phyloP scores from a whole-genome alignment of 306 rosid species.

The Fagus sylvatica region DNA sequence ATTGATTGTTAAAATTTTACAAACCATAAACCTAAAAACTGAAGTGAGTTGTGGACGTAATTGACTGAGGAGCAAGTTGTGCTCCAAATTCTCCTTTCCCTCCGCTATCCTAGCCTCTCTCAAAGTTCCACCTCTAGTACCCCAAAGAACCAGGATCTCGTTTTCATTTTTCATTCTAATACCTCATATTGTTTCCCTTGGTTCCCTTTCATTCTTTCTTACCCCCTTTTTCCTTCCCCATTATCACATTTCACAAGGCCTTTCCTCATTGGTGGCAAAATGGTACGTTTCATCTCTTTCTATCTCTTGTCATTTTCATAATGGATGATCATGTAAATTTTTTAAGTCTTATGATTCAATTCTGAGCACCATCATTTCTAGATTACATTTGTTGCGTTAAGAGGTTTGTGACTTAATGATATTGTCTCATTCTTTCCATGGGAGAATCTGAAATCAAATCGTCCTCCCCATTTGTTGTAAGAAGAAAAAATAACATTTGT shows the following conservation, averaged over 20 bases:
- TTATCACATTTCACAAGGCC: conserved; percentile 46
- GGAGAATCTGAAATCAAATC: too few species aligned
- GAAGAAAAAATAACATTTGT: not conserved
- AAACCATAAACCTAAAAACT: too few species aligned
- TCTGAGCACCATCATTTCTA: too few species aligned
- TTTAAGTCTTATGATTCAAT: too few species aligned
- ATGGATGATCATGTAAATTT: too few species aligned
- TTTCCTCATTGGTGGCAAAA: conserved; percentile 65
- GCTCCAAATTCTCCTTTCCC: conserved; percentile 35
- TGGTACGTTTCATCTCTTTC: conserved; percentile 42
- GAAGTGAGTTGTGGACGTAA: too few species aligned
- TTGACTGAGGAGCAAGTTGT: conserved; percentile 12
- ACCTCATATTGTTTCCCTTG: conserved; percentile 31
- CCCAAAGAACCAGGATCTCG: conserved; percentile 71
- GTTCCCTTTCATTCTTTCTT: conserved; percentile 48
- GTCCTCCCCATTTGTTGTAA: too few species aligned
- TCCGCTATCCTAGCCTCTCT: conserved; percentile 36
- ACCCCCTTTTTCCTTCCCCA: conserved; percentile 25
- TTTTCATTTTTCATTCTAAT: conserved; percentile 27
- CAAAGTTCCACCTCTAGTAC: conserved; percentile 48
- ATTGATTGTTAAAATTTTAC: too few species aligned
- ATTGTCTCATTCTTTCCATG: too few species aligned
- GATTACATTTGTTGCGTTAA: too few species aligned
- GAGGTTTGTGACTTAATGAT: too few species aligned
- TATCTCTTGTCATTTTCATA: not conserved